Evolutionary conservation across 495 filamentous ascomycete genomes (phyloP), one percentile per base, ranked within the genome.

Genomic region (Lasiosphaeria hispida): DNA sequence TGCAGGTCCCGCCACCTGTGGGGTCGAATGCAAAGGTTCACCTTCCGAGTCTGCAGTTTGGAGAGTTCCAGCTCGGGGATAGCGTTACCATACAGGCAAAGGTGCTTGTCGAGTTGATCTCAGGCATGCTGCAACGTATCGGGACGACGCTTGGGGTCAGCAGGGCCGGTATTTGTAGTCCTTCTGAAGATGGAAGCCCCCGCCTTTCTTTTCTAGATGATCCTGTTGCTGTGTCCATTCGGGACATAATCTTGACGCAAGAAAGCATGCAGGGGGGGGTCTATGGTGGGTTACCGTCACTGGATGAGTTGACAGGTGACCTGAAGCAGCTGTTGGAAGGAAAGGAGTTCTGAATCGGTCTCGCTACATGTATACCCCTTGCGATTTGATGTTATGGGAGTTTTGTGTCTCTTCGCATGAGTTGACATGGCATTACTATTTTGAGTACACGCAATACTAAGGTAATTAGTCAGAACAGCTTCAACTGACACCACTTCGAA

Each of bases 1-100:
- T 57, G 14, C 35, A 57, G 39, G 36, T 57, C n/a, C 36, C 45
- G 10, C 47, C 55, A 18, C 33, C 55, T n/a, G 11, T 47, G 7
- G 47, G 43, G 45, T 50, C 47, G 10, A 30, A 49, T 4, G 35
- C 45, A 4, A 39, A 34, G 37, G 45, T 57, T 2, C 30, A 19
- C 18, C 44, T 57, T 10, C 55, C 55, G 37, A 42, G 36, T 37
- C 37, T 57, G 45, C 55, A 57, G 14, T 57, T 57, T 34, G 55
- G 55, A 18, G 55, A 57, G 17, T 57, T 57, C 37, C 44, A 49
- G 55, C 45, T 57, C 37, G 55, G 50, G 45, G 50, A 57, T 39
- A 57, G 50, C 37, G 19, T 57, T 36, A 11, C 44, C 37, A 57
- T 57, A n/a, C 55, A 57, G 36, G 55, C 50, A 45, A 57, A 57